Base-by-base conservation (phyloP, 345 rosid species). In the Gossypium turneri region DNA sequence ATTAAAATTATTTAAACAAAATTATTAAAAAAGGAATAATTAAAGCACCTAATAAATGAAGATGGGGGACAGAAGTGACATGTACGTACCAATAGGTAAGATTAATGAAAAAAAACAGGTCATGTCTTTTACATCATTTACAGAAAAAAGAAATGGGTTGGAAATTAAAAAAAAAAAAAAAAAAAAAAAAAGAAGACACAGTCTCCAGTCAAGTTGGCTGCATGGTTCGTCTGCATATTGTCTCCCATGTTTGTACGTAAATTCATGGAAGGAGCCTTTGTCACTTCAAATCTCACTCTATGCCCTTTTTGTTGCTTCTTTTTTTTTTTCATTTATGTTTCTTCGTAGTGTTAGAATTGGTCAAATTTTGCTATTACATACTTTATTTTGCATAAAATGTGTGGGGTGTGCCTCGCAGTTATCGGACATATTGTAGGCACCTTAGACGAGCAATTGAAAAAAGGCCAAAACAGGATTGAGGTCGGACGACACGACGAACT, bases 211-310 rank as follows among this genome's bases (percentile, higher is more conserved):
- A 74, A 65, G 76, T 29, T 77, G 71, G 79, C 57, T 71, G 53
- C 60, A 72, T 75, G 73, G 59, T 63, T 24, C 73, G 25, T 77
- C 78, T 77, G 76, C 57, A 17, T 1, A 64, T 77, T 74, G 81
- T 77, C 78, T 25, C 74, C 77, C 19, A 12, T 67, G 62, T 60
- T 67, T 71, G 55, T 13, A 2, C 9, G 79, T 66, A 60, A 75
- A 47, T 84, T 81, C 86, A 44, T 34, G 64, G 77, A 81, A 81
- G 78, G 74, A 71, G 48, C 70, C 70, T 63, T 41, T 44, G 53
- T 67, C 50, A 16, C 0, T 43, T 62, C 60, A 64, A 52, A 67
- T 34, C 7, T 34, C 7, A 34, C 41, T 34, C 41, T 5, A 34
- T 34, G 41, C 41, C 41, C 1, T 34, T 34, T 34, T 34, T 34